These are phyloP conservation scores for Populus tomentosa DNA, from an alignment of 441 rosid genomes.

Conservation along the genomic window DNA sequence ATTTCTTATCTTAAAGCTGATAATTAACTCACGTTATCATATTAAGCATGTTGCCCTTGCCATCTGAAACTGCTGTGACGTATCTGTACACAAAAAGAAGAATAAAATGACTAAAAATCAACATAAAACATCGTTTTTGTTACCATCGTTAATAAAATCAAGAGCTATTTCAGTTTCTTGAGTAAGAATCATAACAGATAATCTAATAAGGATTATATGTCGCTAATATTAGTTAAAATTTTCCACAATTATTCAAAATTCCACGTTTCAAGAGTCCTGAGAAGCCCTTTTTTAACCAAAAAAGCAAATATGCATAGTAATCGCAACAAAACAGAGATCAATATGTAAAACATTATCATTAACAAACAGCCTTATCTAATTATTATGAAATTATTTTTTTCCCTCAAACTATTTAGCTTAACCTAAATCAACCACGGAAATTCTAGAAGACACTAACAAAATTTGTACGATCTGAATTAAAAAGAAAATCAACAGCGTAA, in stretches of 20 bases:
- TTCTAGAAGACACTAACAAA: neutral
- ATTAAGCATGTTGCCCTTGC: conserved; percentile 82
- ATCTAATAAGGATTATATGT: neutral
- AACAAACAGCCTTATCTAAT: neutral
- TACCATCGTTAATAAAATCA: neutral
- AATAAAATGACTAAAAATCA: neutral
- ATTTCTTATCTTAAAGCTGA: neutral
- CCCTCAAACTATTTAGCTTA: neutral
- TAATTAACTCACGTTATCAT: conserved; percentile 52
- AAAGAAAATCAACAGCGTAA: neutral
- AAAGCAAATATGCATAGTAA: neutral
- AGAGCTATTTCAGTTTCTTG: neutral
- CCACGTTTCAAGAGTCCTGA: neutral
- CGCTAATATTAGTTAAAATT: neutral
- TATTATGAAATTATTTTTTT: neutral
- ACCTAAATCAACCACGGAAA: neutral
- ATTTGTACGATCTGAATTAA: neutral
- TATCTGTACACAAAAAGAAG: conserved; percentile 40
- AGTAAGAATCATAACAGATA: neutral
- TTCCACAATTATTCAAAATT: neutral
- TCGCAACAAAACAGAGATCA: neutral
- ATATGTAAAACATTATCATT: neutral
- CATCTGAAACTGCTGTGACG: conserved; percentile 73
- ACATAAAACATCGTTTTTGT: neutral
- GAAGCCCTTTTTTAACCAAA: neutral